Evolutionary conservation across 441 rosid species (phyloP), one percentile per base, ranked within the genome.

Genomic region (Gossypium davidsonii): DNA sequence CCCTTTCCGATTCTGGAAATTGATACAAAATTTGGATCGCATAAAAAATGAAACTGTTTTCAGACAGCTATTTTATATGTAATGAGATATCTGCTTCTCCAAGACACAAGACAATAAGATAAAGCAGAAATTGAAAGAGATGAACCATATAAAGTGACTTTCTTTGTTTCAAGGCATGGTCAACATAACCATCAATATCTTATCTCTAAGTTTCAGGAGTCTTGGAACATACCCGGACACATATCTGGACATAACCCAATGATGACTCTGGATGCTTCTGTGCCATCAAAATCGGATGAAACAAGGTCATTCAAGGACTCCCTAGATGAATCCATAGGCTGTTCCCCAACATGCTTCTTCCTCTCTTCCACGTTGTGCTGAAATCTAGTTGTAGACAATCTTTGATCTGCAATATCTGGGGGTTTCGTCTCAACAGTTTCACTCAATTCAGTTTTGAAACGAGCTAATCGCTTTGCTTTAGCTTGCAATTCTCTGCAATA

Each of bases 161-260:
- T 59, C 65, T 67, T 26, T 56, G 57, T 62, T 76, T 52, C 25
- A 53, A 75, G 71, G 49, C 72, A 71, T 42, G 31, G 51, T 66
- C 72, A 80, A 66, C 60, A 51, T 28, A 9, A 42, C 53, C 37
- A 7, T 25, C 9, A 49, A 49, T 25, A 67, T 9, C 60, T 34
- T 67, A 51, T 67, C 46, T 67, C 46, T 26, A 51, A 26, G 26
- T 51, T 76, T 73, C 9, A 70, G 61, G 55, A 14, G 72, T 70
- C 59, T 26, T 74, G 76, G 77, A 68, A 76, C 81, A 75, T 91
- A 91, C 98, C 98, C 53, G 99, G 99, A 77, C 99, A 95, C 99
- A 95, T 95, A 81, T 95, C 97, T 73, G 90, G 97, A 83, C 99
- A 95, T 79, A 86, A 79, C 28, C 99, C 99, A 72, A 85, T 74